phyloP scores from a whole-genome alignment of 2,329 filamentous ascomycete genomes.

The Fusarium denticulatum region DNA sequence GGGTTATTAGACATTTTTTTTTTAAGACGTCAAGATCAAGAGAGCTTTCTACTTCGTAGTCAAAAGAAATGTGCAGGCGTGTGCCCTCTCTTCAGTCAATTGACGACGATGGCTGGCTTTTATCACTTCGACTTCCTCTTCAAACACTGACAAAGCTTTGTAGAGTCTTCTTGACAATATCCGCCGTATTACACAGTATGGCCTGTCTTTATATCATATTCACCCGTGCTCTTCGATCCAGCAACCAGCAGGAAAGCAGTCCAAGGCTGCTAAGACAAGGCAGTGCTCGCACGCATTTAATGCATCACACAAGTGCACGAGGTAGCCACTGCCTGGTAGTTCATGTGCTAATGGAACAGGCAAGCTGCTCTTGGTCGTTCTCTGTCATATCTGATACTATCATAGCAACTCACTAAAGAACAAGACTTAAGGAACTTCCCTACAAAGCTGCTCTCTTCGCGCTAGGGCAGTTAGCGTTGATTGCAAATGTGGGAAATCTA shows the following conservation, averaged over 20 bases:
- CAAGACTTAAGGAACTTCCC: conserved; percentile 29
- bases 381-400: rapidly evolving
- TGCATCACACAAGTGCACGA: conserved; percentile 49
- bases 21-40: neutral
- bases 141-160: neutral
- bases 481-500: neutral
- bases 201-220: conserved; percentile 55
- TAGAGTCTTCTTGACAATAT: conserved; percentile 59
- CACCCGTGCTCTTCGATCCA: rapidly evolving
- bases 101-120: neutral
- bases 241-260: conserved; percentile 45
- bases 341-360: conserved; percentile 52
- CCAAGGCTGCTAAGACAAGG: conserved; percentile 54
- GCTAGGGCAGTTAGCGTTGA: neutral
- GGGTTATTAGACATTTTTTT: neutral
- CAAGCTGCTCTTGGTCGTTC: neutral
- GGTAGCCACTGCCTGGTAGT: conserved; percentile 52
- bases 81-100: neutral
- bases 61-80: neutral
- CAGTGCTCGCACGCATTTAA: conserved; percentile 52
- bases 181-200: conserved; percentile 59
- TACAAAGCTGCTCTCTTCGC: neutral
- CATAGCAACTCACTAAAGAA: conserved; percentile 20
- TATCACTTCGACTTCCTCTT: neutral
- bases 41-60: rapidly evolving